These are phyloP conservation scores for Coemansia sp. DNA, from an alignment of 192 early-diverging fungal species.

Conservation along the genomic window DNA sequence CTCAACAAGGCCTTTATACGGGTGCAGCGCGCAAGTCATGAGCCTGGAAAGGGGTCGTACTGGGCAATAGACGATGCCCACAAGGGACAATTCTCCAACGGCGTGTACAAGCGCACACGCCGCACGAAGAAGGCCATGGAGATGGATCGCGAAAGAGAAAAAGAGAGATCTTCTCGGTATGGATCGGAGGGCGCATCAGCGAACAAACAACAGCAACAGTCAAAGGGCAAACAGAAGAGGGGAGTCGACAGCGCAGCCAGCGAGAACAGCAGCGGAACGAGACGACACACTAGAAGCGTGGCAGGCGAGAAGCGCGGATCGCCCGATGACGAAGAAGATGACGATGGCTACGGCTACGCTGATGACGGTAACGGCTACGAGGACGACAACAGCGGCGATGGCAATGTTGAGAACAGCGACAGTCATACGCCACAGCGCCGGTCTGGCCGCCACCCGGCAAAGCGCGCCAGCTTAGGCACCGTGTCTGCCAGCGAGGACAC, in stretches of 20 bases:
- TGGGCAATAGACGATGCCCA: conserved; percentile 84
- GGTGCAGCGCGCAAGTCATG: conserved; percentile 77
- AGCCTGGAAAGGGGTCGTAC: conserved; percentile 92
- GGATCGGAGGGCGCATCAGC: background rate
- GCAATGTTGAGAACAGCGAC: conserved; percentile 5
- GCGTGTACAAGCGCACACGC: conserved; percentile 68
- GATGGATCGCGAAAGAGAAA: conserved; percentile 35
- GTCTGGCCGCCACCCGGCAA: conserved; percentile 7
- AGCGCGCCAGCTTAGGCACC: conserved; percentile 28
- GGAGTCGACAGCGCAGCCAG: conserved; percentile 1
- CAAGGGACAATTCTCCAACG: conserved; percentile 69
- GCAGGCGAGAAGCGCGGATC: conserved; percentile 39
- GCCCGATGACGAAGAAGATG: conserved; percentile 32
- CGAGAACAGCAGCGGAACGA: background rate
- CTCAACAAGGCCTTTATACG: conserved; percentile 93
- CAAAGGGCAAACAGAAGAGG: background rate
- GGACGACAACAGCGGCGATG: conserved; percentile 16
- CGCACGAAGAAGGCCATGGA: conserved; percentile 57
- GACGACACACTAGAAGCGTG: conserved; percentile 11
- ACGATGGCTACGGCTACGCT: conserved; percentile 15
- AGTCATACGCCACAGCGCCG: background rate
- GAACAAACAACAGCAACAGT: background rate
- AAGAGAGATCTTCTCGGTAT: background rate
- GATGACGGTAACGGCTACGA: conserved; percentile 9
- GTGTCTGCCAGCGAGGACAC: conserved; percentile 51